phyloP scores from a whole-genome alignment of 371 early-diverging fungal species.

The Basidiobolus meristosporus region DNA sequence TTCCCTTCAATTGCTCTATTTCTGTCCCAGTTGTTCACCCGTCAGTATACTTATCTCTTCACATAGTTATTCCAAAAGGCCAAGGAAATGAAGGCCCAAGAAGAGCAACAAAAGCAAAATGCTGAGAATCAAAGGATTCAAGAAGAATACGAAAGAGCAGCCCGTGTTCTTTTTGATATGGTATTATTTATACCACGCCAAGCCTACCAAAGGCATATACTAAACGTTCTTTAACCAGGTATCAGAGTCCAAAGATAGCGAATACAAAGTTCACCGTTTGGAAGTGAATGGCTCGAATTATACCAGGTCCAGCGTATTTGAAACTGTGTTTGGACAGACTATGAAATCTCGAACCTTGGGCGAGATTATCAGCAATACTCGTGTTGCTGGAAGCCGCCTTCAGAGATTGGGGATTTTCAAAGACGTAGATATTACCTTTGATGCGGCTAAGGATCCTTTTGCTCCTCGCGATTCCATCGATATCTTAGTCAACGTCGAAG shows the following conservation, averaged over 20 bases:
- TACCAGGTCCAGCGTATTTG: constrained; percentile 2
- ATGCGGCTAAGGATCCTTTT: constrained; percentile 6
- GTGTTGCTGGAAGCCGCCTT: constrained; percentile 9
- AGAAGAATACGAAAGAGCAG: too few species aligned
- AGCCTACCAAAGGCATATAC: neutral
- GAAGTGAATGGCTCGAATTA: neutral
- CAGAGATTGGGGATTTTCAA: constrained; percentile 16
- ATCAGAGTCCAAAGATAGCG: neutral
- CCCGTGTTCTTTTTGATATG: too few species aligned
- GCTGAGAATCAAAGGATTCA: too few species aligned
- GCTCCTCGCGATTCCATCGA: constrained; percentile 2
- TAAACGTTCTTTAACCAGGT: neutral
- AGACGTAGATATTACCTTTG: constrained; percentile 13
- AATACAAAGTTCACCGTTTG: neutral
- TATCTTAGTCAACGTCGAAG: constrained; percentile 1
- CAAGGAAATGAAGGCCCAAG: too few species aligned
- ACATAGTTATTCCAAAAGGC: too few species aligned
- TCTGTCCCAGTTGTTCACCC: too few species aligned
- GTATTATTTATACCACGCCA: neutral
- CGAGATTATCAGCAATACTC: constrained; percentile 10
- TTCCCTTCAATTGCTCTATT: too few species aligned
- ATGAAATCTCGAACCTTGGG: constrained; percentile 13
- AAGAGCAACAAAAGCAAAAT: too few species aligned
- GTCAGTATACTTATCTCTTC: too few species aligned
- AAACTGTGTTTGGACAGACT: constrained; percentile 4